Evolutionary conservation across 2,329 filamentous ascomycete genomes (phyloP), one percentile per base, ranked within the genome.

Genomic region (Coniochaeta pulveracea): DNA sequence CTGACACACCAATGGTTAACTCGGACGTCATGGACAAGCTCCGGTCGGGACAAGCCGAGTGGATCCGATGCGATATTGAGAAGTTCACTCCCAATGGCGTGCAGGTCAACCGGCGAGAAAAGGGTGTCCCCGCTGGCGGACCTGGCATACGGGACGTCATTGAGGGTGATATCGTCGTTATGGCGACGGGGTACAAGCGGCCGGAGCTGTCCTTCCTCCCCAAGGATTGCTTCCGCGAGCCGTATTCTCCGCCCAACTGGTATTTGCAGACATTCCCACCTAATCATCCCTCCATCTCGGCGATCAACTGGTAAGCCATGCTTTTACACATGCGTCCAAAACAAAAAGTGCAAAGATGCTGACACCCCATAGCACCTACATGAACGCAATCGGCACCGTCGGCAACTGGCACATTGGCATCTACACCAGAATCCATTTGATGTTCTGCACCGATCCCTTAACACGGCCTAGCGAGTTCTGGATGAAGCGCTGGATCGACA

Each of bases 341-440:
- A 9, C n/a, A n/a, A 5, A 4, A 19, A 5, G n/a, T n/a, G n/a
- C 4, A 11, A 12, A 29, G 26, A 17, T 2, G 15, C 23, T 33
- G 24, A 35, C 23, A 14, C 18, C 4, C 10, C 6, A 29, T 16
- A 80, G 80, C 61, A 91, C 84, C 0, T 93, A 88, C 43, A 63
- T 86, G 36, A 76, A 80, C 34, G 84, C 77, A 4, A 88, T 91
- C 37, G 84, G 83, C 1, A 81, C 80, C 0, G 82, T 91, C 2
- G 81, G 85, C 0, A 88, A 91, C 53, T 89, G 82, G 69, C 85
- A 93, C 47, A 89, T 93, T 28, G 85, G 85, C 4, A 89, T 93
- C 46, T 93, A 91, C 58, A 93, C 84, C 0, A 69, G 85, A 5
- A 80, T 93, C 41, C 61, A 93, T 6, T 70, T 93, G 44, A 89